Percentiles rank a stretch among this genome's conserved stretches.
Conservation (phyloP, 1,139 yeast species). For the Debaryomyces psychrophilus region DNA sequence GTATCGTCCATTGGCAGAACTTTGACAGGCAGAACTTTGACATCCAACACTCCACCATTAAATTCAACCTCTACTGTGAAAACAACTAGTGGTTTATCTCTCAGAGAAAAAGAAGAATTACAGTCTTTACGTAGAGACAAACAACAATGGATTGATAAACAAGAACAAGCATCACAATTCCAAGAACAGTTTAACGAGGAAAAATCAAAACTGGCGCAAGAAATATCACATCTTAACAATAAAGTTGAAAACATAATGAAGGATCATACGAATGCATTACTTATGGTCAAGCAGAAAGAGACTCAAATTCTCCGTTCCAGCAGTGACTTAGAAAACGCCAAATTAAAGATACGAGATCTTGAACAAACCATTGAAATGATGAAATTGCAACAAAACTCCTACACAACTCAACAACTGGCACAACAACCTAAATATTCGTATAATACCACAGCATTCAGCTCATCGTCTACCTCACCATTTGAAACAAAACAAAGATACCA, state of each 20-base stretch:
- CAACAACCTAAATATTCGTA: slow-evolving; percentile 10
- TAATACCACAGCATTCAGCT: slow-evolving; percentile 1
- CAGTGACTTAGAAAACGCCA: slow-evolving; percentile 61
- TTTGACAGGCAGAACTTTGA: slow-evolving; percentile 42
- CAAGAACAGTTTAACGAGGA: slow-evolving; percentile 50
- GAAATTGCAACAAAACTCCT: slow-evolving; percentile 35
- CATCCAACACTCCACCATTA: slow-evolving; percentile 20
- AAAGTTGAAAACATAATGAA: slow-evolving; percentile 43
- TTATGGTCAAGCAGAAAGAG: slow-evolving; percentile 65
- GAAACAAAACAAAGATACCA: slow-evolving; percentile 1
- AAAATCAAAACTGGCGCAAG: slow-evolving; percentile 45
- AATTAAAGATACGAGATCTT: slow-evolving; percentile 50
- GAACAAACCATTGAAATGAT: slow-evolving; percentile 55
- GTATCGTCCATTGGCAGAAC: slow-evolving; percentile 38
- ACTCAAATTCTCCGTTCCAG: slow-evolving; percentile 61
- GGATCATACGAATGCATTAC: slow-evolving; percentile 53
- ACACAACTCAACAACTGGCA: slow-evolving; percentile 14
- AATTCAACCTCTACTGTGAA: slow-evolving; percentile 19
- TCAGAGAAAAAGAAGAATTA: slow-evolving; percentile 50
- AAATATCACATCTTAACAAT: slow-evolving; percentile 37
- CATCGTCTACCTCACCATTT: slow-evolving; percentile 13
- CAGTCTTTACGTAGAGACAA: slow-evolving; percentile 56
- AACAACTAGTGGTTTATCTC: slow-evolving; percentile 16
- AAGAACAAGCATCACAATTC: slow-evolving; percentile 39
- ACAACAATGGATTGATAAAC: slow-evolving; percentile 51